phyloP scores from a whole-genome alignment of 2,329 filamentous ascomycete species.

The Lachnellula willkommii region DNA sequence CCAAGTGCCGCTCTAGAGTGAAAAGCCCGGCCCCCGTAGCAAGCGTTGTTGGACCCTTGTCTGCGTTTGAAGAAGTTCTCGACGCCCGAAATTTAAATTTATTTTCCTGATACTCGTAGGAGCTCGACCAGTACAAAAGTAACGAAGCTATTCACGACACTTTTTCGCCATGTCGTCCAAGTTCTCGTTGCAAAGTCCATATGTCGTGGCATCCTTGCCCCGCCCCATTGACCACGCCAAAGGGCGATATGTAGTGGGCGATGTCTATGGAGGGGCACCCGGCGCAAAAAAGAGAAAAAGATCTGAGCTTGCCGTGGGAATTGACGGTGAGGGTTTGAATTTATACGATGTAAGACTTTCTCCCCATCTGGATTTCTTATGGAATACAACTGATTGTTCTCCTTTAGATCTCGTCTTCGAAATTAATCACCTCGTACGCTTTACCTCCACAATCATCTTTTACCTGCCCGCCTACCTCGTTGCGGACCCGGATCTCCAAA shows the following conservation, averaged over 20 bases:
- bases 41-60: slow-evolving; percentile 15
- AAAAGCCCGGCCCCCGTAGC: slow-evolving; percentile 12
- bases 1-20: neutral
- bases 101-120: slow-evolving; percentile 6
- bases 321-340: slow-evolving; percentile 60
- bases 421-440: slow-evolving; percentile 61
- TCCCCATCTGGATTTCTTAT: neutral
- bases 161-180: slow-evolving; percentile 35
- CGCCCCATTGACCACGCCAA: slow-evolving; percentile 49
- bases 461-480: slow-evolving; percentile 55
- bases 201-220: slow-evolving; percentile 55
- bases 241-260: slow-evolving; percentile 51
- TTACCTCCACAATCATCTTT: slow-evolving; percentile 61
- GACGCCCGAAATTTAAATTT: slow-evolving; percentile 12
- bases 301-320: slow-evolving; percentile 57
- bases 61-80: slow-evolving; percentile 11
- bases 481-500: slow-evolving; percentile 41
- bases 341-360: slow-evolving; percentile 54
- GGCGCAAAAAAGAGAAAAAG: slow-evolving; percentile 57
- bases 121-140: neutral
- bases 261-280: slow-evolving; percentile 55
- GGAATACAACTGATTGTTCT: slow-evolving; percentile 5
- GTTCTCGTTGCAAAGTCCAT: slow-evolving; percentile 60
- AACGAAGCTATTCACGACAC: slow-evolving; percentile 5
- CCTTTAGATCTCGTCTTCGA: slow-evolving; percentile 52